Percentiles rank a stretch among this genome's conserved stretches.
Conservation (phyloP, 2,329 filamentous ascomycete species). For the Pyricularia grisea region DNA sequence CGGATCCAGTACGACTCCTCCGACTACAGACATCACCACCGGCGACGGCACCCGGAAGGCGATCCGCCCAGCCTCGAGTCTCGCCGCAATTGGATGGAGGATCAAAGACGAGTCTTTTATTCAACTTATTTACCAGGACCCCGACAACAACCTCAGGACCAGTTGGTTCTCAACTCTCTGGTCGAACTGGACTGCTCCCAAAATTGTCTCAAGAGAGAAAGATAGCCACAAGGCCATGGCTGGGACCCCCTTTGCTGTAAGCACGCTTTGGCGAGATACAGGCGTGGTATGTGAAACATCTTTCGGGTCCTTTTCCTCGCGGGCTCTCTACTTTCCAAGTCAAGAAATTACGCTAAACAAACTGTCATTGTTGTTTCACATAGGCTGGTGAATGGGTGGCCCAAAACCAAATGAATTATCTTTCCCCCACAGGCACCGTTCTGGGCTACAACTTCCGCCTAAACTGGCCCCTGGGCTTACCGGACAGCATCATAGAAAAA, state of each 20-base stretch:
- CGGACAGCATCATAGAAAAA: neutral
- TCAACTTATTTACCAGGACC: conserved; percentile 7
- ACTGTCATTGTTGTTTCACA: neutral
- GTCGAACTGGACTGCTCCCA: neutral
- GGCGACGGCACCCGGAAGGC: neutral
- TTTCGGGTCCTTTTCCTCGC: neutral
- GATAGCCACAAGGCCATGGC: neutral
- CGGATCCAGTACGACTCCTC: neutral
- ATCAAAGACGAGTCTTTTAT: conserved; percentile 5
- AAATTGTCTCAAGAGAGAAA: neutral
- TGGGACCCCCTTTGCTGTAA: neutral
- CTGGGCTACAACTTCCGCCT: conserved; percentile 1
- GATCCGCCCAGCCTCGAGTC: conserved; percentile 6
- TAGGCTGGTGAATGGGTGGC: neutral
- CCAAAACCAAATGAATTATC: conserved; percentile 6
- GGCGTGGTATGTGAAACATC: neutral
- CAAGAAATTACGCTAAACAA: neutral
- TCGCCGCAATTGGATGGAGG: conserved; percentile 7
- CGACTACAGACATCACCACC: neutral
- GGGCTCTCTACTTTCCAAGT: too few species aligned
- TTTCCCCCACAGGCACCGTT: conserved; percentile 3
- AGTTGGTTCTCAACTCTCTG: conserved; percentile 5
- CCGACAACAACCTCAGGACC: conserved; percentile 1
- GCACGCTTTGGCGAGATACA: neutral
- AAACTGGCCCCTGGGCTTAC: neutral